A percentile compares a stretch with the other conserved stretches of the same genome.
Conservation (phyloP, 2,329 filamentous ascomycete genomes). For the Lomentospora prolificans region DNA sequence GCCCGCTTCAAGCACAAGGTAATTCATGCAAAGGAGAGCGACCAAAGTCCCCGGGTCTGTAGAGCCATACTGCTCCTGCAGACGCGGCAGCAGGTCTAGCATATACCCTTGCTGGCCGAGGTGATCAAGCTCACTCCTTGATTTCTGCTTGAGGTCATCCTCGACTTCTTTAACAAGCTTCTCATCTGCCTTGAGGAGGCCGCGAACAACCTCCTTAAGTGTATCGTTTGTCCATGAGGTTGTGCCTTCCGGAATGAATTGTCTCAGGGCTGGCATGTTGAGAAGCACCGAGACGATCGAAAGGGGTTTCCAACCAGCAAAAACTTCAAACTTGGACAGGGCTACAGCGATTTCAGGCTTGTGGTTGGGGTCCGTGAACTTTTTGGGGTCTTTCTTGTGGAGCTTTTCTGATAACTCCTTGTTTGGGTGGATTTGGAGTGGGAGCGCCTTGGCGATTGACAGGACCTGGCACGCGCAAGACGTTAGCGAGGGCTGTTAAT, state of each 20-base stretch:
- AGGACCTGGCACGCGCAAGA: constrained; percentile 44
- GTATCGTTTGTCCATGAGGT: constrained; percentile 44
- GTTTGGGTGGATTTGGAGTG: constrained; percentile 66
- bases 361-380: constrained; percentile 65
- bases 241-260: constrained; percentile 37
- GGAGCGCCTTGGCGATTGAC: constrained; percentile 65
- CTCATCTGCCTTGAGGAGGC: constrained; percentile 43
- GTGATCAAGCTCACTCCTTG: constrained; percentile 34
- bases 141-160: constrained; percentile 36
- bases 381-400: constrained; percentile 52
- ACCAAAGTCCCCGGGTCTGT: constrained; percentile 59
- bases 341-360: constrained; percentile 74
- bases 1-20: constrained; percentile 52
- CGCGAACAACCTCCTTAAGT: constrained; percentile 44
- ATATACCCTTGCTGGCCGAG: constrained; percentile 43
- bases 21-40: constrained; percentile 67
- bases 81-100: constrained; percentile 51
- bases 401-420: constrained; percentile 55
- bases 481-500: no score
- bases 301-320: constrained; percentile 64
- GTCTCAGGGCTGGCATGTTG: constrained; percentile 40
- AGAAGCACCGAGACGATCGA: constrained; percentile 49
- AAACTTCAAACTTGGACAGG: constrained; percentile 62
- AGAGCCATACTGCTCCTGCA: constrained; percentile 54
- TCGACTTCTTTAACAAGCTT: constrained; percentile 42